Conservation (phyloP, 1,284 basidiomycete species). For the Mycena sp. region DNA sequence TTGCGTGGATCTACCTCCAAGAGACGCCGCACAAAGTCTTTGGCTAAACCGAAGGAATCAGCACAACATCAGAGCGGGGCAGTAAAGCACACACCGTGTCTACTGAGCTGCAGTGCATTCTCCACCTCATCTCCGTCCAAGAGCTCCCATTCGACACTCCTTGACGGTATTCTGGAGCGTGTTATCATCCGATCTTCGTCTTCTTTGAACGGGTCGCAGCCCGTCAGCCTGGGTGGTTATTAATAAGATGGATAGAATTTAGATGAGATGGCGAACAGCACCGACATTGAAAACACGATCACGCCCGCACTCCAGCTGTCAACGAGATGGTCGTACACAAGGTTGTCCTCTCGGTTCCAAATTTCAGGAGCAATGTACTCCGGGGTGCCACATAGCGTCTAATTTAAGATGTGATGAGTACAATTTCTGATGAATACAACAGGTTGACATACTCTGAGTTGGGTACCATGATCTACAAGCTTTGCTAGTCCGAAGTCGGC, state of each 20-base stretch:
- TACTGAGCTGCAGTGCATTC: no score
- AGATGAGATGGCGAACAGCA: no score
- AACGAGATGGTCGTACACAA: constrained; percentile 86
- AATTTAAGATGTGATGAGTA: no score
- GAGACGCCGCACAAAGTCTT: constrained; percentile 37
- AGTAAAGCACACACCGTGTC: no score
- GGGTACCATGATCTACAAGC: constrained; percentile 77
- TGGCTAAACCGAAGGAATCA: constrained; percentile 32
- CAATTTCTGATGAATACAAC: constrained; percentile 20
- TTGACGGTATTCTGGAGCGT: no score
- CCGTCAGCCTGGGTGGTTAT: no score
- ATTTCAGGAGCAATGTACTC: constrained; percentile 26
- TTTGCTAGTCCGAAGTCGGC: constrained; percentile 96
- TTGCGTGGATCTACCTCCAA: constrained; percentile 55
- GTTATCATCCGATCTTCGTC: no score
- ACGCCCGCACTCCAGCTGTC: constrained; percentile 95
- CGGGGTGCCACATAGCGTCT: no score
- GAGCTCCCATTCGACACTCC: no score
- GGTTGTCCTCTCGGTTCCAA: constrained; percentile 45
- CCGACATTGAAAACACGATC: constrained; percentile 89
- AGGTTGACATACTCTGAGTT: constrained; percentile 62
- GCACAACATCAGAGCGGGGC: no score
- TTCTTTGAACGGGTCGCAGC: no score
- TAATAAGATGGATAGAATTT: neutral
- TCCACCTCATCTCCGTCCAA: no score